Conservation (phyloP, 495 filamentous ascomycete species). For the Lichina pygmaea region DNA sequence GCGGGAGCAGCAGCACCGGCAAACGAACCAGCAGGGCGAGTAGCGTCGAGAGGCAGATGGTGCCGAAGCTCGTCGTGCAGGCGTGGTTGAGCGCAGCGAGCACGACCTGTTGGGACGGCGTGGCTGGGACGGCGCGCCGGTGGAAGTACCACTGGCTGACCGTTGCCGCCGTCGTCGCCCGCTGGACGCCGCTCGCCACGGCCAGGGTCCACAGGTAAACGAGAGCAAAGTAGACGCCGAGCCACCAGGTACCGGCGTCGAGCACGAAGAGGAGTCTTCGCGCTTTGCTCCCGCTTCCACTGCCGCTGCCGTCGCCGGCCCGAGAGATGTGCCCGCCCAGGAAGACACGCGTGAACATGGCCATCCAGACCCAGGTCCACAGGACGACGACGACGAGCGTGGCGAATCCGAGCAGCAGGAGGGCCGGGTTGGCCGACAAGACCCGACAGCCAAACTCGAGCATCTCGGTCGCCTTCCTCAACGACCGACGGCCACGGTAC, state of each 20-base stretch:
- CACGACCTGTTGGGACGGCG: slow-evolving; percentile 40
- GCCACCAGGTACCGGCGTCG: slow-evolving; percentile 68
- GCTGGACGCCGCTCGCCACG: slow-evolving; percentile 62
- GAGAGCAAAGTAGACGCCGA: slow-evolving; percentile 67
- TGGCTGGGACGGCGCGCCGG: slow-evolving; percentile 50
- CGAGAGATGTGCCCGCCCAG: slow-evolving; percentile 51
- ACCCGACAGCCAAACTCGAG: slow-evolving; percentile 80
- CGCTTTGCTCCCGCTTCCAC: neutral
- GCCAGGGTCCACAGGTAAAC: slow-evolving; percentile 90
- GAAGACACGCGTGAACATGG: slow-evolving; percentile 90
- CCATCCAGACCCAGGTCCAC: slow-evolving; percentile 91
- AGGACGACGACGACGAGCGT: slow-evolving; percentile 47
- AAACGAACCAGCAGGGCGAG: slow-evolving; percentile 58
- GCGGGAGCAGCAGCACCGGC: slow-evolving; percentile 61
- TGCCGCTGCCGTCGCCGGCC: slow-evolving; percentile 8
- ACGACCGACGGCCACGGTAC: slow-evolving; percentile 47
- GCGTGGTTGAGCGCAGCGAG: slow-evolving; percentile 59
- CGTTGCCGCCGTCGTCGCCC: slow-evolving; percentile 75
- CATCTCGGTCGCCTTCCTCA: slow-evolving; percentile 56
- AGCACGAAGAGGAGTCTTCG: slow-evolving; percentile 35
- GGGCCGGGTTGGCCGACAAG: slow-evolving; percentile 54
- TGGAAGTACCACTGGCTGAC: slow-evolving; percentile 99
- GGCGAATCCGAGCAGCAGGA: slow-evolving; percentile 58
- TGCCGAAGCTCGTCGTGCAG: slow-evolving; percentile 68
- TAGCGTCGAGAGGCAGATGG: slow-evolving; percentile 63